Base-by-base conservation (phyloP, 1,139 yeast genomes). In the Pichia sp. region DNA sequence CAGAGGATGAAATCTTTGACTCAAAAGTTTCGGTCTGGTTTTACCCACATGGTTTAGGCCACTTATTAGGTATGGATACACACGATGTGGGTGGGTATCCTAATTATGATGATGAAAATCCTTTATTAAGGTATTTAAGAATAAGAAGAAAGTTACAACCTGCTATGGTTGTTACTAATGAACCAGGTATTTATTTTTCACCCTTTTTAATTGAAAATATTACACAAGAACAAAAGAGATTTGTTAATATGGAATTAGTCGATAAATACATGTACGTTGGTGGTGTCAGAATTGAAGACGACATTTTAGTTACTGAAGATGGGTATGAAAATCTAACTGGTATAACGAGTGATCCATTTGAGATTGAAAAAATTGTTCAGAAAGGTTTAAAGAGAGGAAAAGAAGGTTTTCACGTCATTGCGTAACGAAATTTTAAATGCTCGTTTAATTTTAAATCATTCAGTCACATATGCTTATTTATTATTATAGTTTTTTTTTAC, bases 271-370 rank as follows among this genome's bases (percentile, higher is more conserved):
- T 86, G 84, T 78, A 83, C 56, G 79, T 92, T 52, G 98, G 98
- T 28, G 98, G 98, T 44, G 96, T 92, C 6, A 79, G 98, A 66
- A 88, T 92, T 53, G 98, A 92, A 66, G 98, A 92, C 63, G 97
- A 90, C 62, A 78, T 92, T 44, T 70, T 86, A 45, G 83, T 92
- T 44, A 87, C 96, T 2, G 74, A 74, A 46, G 70, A 69, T 48
- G 97, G 98, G 0, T 79, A 66, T 62, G 95, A 89, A 60, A 86
- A 87, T 60, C 70, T 90, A 51, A 92, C 97, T 4, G 75, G 78
- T 39, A 79, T 90, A 50, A 87, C 97, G 2, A 83, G 85, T 50
- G 95, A 90, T 63, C 90, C 97, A 1, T 75, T 73, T 8, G 95
- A 89, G 64, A 83, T 92, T 49, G 76, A 87, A 45, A 73, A 73